These are phyloP conservation scores for Avena insularis DNA, from an alignment of 176 grass and related monocot genomes.

Conservation along the genomic window DNA sequence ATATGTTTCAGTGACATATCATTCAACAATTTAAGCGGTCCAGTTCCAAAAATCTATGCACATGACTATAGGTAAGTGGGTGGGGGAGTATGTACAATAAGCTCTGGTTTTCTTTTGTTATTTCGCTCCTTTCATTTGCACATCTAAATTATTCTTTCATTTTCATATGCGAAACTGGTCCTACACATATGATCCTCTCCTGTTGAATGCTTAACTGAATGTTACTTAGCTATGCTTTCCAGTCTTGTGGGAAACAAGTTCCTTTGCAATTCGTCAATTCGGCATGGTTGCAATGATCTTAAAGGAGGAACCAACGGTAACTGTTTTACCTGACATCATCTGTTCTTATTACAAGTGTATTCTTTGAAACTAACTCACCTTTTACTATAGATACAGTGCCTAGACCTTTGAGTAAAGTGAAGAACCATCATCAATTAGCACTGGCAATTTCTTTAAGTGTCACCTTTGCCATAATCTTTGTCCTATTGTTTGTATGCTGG, in stretches of 20 bases:
- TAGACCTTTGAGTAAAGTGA: constrained; percentile 47
- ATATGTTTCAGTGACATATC: constrained; percentile 87
- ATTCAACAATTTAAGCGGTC: constrained; percentile 85
- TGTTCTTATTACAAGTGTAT: constrained; percentile 19
- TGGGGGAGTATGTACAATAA: constrained; percentile 26
- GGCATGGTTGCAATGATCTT: constrained; percentile 75
- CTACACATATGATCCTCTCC: background rate
- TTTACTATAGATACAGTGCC: constrained; percentile 61
- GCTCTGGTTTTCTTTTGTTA: background rate
- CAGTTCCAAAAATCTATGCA: constrained; percentile 88
- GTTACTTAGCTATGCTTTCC: constrained; percentile 37
- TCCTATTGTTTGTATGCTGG: constrained; percentile 74
- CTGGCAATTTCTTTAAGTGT: constrained; percentile 76
- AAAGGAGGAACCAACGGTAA: constrained; percentile 68
- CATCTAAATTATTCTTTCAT: constrained; percentile 9
- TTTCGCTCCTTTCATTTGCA: constrained; percentile 33
- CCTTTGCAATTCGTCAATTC: constrained; percentile 84
- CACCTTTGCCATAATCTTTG: constrained; percentile 63
- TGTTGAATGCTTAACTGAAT: constrained; percentile 3
- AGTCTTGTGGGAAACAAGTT: constrained; percentile 88
- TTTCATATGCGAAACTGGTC: constrained; percentile 4
- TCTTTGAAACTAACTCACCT: constrained; percentile 39
- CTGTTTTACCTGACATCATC: constrained; percentile 34
- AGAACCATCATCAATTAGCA: constrained; percentile 73
- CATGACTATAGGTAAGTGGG: constrained; percentile 80